phyloP scores from a whole-genome alignment of 2,329 filamentous ascomycete genomes.

The Torrubiella hemipterigena region DNA sequence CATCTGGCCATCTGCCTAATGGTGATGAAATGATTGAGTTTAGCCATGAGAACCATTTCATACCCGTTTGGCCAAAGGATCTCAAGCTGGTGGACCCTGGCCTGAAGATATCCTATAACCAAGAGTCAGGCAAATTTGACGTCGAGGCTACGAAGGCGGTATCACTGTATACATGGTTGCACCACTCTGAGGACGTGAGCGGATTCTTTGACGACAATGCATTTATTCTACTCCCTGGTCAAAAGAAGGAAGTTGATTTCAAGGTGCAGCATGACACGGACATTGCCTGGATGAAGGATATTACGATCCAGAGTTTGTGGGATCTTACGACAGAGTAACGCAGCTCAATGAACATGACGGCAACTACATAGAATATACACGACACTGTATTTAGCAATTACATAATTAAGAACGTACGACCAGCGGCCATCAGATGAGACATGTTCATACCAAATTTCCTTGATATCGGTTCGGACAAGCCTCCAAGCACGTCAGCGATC shows the following conservation, averaged over 20 bases:
- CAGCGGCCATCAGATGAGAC: too few species aligned
- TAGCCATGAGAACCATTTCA: conserved; percentile 7
- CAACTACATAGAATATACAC: too few species aligned
- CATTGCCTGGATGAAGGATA: conserved; percentile 7
- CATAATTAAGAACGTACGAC: too few species aligned
- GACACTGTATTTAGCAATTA: too few species aligned
- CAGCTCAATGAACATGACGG: not conserved
- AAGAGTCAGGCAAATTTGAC: conserved; percentile 6
- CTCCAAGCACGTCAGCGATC: too few species aligned
- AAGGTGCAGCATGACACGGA: conserved; percentile 6
- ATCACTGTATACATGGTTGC: conserved; percentile 9
- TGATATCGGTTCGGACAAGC: too few species aligned
- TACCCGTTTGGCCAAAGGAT: conserved; percentile 8
- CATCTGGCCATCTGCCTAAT: conserved; percentile 8
- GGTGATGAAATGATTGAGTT: conserved; percentile 1
- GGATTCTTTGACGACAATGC: conserved; percentile 11
- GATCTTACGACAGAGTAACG: conserved; percentile 4
- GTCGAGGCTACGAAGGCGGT: conserved; percentile 8
- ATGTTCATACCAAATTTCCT: too few species aligned
- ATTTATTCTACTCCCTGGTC: conserved; percentile 7
- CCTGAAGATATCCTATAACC: conserved; percentile 4
- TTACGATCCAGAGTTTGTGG: conserved; percentile 9
- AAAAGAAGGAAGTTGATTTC: conserved; percentile 9
- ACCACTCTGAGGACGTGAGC: conserved; percentile 7
- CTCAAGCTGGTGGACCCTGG: conserved; percentile 8